These are phyloP conservation scores for Astrothelium subdiscretum DNA, from an alignment of 495 filamentous ascomycete genomes.

Conservation along the genomic window DNA sequence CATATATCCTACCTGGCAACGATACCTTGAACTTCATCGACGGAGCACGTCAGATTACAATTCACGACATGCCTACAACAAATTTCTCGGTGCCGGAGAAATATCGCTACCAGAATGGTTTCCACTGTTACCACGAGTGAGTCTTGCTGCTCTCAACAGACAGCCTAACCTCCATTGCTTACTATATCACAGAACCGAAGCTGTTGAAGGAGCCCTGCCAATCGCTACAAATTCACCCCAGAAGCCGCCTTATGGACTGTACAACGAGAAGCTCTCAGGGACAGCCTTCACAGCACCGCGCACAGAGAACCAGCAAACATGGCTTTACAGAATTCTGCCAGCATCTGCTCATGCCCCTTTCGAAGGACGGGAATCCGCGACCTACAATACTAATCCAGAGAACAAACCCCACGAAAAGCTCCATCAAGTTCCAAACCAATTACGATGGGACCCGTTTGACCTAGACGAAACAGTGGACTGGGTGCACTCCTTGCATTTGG, in stretches of 20 bases:
- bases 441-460: slow-evolving; percentile 88
- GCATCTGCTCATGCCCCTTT: slow-evolving; percentile 73
- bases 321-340: slow-evolving; percentile 88
- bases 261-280: slow-evolving; percentile 87
- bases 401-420: slow-evolving; percentile 37
- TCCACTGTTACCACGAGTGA: slow-evolving; percentile 49
- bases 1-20: too few relatives aligned
- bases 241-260: slow-evolving; percentile 72
- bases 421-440: slow-evolving; percentile 68
- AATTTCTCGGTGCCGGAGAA: slow-evolving; percentile 43
- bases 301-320: slow-evolving; percentile 79
- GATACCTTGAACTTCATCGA: too few relatives aligned
- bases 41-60: neutral
- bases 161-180: neutral
- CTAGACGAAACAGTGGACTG: slow-evolving; percentile 62
- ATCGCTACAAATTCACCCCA: slow-evolving; percentile 78
- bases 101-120: slow-evolving; percentile 48
- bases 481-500: slow-evolving; percentile 61
- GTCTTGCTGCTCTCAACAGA: slow-evolving; percentile 8
- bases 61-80: slow-evolving; percentile 42
- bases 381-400: slow-evolving; percentile 41
- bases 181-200: slow-evolving; percentile 32
- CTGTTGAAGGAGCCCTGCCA: slow-evolving; percentile 48
- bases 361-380: slow-evolving; percentile 38
- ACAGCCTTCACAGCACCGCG: slow-evolving; percentile 88